A percentile compares a stretch with the other conserved stretches of the same genome.
Conservation (phyloP, 2,329 filamentous ascomycete genomes). For the Alternaria gansuensis region DNA sequence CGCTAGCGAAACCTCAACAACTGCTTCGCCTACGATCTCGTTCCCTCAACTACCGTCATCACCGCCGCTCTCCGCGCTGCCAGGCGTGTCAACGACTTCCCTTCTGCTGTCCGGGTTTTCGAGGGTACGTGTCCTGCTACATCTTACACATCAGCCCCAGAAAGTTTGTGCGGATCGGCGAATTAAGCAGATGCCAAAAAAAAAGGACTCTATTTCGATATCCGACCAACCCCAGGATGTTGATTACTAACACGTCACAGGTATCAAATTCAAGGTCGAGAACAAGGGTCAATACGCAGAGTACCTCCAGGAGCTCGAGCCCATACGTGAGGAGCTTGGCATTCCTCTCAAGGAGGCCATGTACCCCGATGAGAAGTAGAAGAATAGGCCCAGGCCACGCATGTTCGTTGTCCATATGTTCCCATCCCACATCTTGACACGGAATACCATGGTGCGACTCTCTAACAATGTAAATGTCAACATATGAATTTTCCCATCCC, state of each 20-base stretch:
- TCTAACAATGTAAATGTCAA: conserved; percentile 34
- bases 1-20: conserved; percentile 93
- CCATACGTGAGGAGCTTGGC: conserved; percentile 91
- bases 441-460: conserved; percentile 29
- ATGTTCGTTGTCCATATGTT: conserved; percentile 22
- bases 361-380: conserved; percentile 69
- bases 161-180: neutral
- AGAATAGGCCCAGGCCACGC: conserved; percentile 17
- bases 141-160: neutral
- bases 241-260: conserved; percentile 60
- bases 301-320: conserved; percentile 92
- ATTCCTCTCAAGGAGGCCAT: conserved; percentile 90
- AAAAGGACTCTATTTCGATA: neutral
- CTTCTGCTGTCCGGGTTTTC: conserved; percentile 97
- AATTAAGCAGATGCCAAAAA: neutral
- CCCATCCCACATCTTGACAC: conserved; percentile 17
- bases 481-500: conserved; percentile 32
- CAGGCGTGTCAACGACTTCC: conserved; percentile 96
- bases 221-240: conserved; percentile 16
- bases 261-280: conserved; percentile 99
- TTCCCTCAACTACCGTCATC: conserved; percentile 91
- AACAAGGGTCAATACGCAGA: conserved; percentile 97
- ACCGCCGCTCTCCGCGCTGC: conserved; percentile 91
- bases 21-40: conserved; percentile 99
- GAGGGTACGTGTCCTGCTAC: conserved; percentile 73